phyloP scores from a whole-genome alignment of 2,329 filamentous ascomycete genomes.

The Verticillium longisporum region DNA sequence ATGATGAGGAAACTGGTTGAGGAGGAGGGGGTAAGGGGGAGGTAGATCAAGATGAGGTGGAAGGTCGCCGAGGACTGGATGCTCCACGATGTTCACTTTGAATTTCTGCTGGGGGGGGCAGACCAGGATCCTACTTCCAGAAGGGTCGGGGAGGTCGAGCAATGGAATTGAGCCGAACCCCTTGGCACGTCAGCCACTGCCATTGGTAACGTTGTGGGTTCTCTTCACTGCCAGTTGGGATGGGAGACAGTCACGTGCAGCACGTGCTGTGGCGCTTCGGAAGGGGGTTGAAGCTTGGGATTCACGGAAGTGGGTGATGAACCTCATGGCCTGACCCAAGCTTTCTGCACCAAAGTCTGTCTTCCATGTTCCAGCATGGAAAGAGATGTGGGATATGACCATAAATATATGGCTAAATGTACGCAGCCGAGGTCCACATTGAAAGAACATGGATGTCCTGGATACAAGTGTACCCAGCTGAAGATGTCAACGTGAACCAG shows the following conservation, averaged over 20 bases:
- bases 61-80: background rate
- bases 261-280: background rate
- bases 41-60: conserved; percentile 27
- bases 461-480: too few relatives aligned
- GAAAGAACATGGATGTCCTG: too few relatives aligned
- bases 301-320: background rate
- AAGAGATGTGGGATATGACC: too few relatives aligned
- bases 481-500: too few relatives aligned
- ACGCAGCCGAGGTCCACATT: too few relatives aligned
- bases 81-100: conserved; percentile 3
- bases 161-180: background rate
- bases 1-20: conserved; percentile 14
- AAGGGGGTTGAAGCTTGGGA: background rate
- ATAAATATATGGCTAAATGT: too few relatives aligned
- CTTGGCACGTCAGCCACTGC: background rate
- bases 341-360: too few relatives aligned
- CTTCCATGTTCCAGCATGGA: too few relatives aligned
- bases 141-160: conserved; percentile 2
- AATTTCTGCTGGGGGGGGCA: conserved; percentile 1
- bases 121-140: conserved; percentile 1
- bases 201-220: background rate
- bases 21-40: conserved; percentile 18
- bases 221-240: background rate
- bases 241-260: background rate
- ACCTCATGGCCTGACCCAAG: too few relatives aligned